Conservation (phyloP, 768 basidiomycete genomes). For the Tricholoma flavovirens region DNA sequence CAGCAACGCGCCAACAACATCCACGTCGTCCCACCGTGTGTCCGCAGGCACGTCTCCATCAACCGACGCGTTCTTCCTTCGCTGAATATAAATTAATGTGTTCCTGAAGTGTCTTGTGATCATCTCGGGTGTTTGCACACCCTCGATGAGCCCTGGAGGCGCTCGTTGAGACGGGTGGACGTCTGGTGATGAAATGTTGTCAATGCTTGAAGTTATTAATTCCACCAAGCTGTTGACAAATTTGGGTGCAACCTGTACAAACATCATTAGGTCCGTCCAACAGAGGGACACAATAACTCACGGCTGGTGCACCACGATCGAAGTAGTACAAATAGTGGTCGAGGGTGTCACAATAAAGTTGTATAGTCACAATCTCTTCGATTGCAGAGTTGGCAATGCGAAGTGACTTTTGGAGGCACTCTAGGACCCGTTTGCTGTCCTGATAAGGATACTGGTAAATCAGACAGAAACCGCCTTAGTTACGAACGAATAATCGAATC, state of each 20-base stretch:
- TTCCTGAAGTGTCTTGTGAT: conserved; percentile 92
- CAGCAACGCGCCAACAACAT: conserved; percentile 79
- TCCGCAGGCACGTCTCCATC: conserved; percentile 36
- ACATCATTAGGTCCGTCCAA: background rate
- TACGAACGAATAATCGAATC: background rate
- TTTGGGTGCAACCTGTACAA: conserved; percentile 80
- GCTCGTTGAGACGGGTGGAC: conserved; percentile 86
- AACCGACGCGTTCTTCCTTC: conserved; percentile 53
- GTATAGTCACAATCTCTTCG: conserved; percentile 94
- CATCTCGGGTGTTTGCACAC: conserved; percentile 89
- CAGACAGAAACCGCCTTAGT: conserved; percentile 2
- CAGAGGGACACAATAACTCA: conserved; percentile 33
- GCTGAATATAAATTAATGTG: conserved; percentile 77
- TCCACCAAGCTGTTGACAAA: conserved; percentile 97
- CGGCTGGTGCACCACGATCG: conserved; percentile 87
- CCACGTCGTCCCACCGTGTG: conserved; percentile 79
- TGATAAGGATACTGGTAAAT: conserved; percentile 67
- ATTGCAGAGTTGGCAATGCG: conserved; percentile 95
- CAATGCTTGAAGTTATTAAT: conserved; percentile 90
- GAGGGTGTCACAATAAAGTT: conserved; percentile 92
- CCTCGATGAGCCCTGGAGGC: conserved; percentile 86
- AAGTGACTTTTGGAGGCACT: conserved; percentile 95
- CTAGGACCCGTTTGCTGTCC: conserved; percentile 95
- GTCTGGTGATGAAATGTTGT: conserved; percentile 82
- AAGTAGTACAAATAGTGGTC: conserved; percentile 97